Base-by-base conservation (phyloP, 441 rosid species). In the Lepidium campestre region DNA sequence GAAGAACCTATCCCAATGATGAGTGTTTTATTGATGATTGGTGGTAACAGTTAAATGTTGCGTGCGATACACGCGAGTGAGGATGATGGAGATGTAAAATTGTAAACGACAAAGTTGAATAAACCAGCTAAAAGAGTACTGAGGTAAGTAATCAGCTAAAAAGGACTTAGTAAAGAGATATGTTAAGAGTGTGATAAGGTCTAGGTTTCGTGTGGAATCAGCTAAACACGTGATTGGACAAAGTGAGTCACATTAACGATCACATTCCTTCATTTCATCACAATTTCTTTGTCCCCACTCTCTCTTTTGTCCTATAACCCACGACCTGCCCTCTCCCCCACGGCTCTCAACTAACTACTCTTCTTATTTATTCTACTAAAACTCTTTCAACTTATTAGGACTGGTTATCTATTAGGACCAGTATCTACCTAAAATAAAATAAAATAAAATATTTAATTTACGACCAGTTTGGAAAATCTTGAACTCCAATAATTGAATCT, bases 121-220 rank as follows among this genome's bases (percentile, higher is more conserved):
- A 17, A 48, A 34, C 36, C 10, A n/a, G n/a, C n/a, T n/a, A n/a
- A n/a, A n/a, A n/a, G n/a, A n/a, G n/a, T n/a, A n/a, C n/a, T 19
- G 23, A 71, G 27, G 66, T 48, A 78, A 27, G 66, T 40, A 78
- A 66, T 53, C 41, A 34, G 20, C 11, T 27, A 50, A 18, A 19
- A 54, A 65, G 42, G 62, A 25, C n/a, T n/a, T n/a, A n/a, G 29
- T 25, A 62, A 14, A 8, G 46, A 73, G 64, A 71, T 71, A 67
- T 62, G 71, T 76, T 55, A 6, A 67, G 17, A 5, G 72, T 67
- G 66, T 29, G 71, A 57, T 78, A 64, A 57, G 65, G 69, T 73
- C 68, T 54, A 62, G 50, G 45, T 75, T 73, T 34, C 80, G 83
- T 83, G 78, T 68, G 57, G 70, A 57, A 56, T 61, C 77, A 78